phyloP scores from a whole-genome alignment of 495 filamentous ascomycete genomes.

The Lasiosphaeria miniovina region DNA sequence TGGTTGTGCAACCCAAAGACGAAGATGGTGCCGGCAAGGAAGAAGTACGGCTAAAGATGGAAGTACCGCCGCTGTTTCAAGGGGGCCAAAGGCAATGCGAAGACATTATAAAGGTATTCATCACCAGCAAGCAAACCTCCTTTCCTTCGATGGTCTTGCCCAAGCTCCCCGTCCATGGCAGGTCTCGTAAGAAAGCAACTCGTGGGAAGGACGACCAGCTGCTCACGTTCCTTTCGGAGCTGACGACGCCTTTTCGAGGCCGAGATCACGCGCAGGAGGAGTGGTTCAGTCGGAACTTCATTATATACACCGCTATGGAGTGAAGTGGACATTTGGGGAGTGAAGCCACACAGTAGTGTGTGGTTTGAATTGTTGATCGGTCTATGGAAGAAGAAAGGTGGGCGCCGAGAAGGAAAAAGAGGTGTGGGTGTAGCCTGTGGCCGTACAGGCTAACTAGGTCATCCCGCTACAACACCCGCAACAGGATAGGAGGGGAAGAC shows the following conservation, averaged over 20 bases:
- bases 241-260: conserved; percentile 2
- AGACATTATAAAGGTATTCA: conserved; percentile 3
- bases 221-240: not conserved
- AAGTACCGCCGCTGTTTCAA: not conserved
- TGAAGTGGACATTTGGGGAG: no score
- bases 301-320: not conserved
- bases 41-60: not conserved
- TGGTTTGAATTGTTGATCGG: no score
- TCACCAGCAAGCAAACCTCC: conserved; percentile 1
- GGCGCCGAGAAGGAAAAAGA: no score
- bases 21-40: conserved; percentile 4
- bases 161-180: not conserved
- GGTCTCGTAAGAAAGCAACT: not conserved
- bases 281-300: conserved; percentile 1
- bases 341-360: no score
- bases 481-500: no score
- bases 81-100: not conserved
- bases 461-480: no score
- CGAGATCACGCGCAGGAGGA: not conserved
- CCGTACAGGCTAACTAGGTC: no score
- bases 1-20: conserved; percentile 9
- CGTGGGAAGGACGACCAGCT: not conserved
- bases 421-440: no score
- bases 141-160: conserved; percentile 2
- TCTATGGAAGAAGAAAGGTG: no score